Percentiles rank a stretch among this genome's conserved stretches.
These are phyloP conservation scores for Glaciozyma antarctica DNA, from an alignment of 768 basidiomycete species.

Conservation along the genomic window DNA sequence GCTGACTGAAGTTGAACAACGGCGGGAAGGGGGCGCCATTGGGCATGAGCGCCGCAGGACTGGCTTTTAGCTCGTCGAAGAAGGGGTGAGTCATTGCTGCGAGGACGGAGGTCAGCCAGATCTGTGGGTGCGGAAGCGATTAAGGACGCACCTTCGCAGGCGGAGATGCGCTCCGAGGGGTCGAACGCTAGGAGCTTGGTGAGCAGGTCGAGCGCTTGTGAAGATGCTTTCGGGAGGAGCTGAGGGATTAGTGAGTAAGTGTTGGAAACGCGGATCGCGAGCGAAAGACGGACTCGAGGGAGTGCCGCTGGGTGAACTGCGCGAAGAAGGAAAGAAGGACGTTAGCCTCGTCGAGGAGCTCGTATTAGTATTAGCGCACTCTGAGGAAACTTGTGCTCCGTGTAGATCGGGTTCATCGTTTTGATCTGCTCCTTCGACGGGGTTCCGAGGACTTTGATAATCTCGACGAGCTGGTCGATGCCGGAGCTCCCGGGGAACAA, in stretches of 20 bases:
- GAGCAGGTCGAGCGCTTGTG: conserved; percentile 87
- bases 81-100: conserved; percentile 60
- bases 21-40: conserved; percentile 87
- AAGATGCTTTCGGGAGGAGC: conserved; percentile 88
- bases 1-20: conserved; percentile 85
- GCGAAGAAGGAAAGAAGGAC: background rate
- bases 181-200: conserved; percentile 88
- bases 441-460: conserved; percentile 97
- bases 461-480: conserved; percentile 98
- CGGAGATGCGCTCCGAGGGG: conserved; percentile 73
- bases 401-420: conserved; percentile 99
- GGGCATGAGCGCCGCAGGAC: conserved; percentile 61
- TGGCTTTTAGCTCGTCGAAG: conserved; percentile 88
- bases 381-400: conserved; percentile 99
- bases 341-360: background rate
- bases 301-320: background rate
- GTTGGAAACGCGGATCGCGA: background rate
- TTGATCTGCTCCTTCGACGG: conserved; percentile 96
- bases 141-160: conserved; percentile 48
- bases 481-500: conserved; percentile 79
- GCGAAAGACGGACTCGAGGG: background rate
- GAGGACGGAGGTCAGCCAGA: too few relatives aligned
- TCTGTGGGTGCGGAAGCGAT: too few relatives aligned
- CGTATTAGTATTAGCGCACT: conserved; percentile 43
- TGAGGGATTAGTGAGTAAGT: background rate